phyloP scores from a whole-genome alignment of 2,329 filamentous ascomycete genomes.

The Fusarium penzigii region DNA sequence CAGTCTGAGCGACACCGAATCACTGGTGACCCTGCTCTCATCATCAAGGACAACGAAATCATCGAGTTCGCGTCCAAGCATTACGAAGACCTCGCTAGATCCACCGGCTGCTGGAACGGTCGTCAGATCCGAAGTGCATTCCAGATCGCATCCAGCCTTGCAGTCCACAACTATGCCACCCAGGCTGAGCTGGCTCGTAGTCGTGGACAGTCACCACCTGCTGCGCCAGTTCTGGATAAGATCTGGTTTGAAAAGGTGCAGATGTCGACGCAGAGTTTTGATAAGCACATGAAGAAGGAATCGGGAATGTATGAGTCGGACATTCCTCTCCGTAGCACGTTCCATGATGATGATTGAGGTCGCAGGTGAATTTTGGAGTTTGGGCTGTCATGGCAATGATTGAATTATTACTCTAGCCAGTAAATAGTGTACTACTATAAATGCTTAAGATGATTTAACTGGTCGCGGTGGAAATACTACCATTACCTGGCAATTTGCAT shows the following conservation, averaged over 20 bases:
- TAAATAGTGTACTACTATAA: no score
- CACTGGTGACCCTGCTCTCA: conserved; percentile 37
- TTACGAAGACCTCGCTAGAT: conserved; percentile 30
- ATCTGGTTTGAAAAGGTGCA: conserved; percentile 43
- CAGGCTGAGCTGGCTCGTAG: conserved; percentile 32
- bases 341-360: conserved; percentile 22
- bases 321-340: conserved; percentile 36
- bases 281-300: conserved; percentile 43
- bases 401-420: no score
- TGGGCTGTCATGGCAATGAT: no score
- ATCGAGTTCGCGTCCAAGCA: conserved; percentile 39
- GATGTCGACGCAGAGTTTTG: conserved; percentile 45
- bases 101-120: conserved; percentile 38
- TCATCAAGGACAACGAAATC: conserved; percentile 38
- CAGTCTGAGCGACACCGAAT: conserved; percentile 37
- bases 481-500: no score
- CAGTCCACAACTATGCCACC: conserved; percentile 38
- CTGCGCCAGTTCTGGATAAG: conserved; percentile 39
- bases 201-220: conserved; percentile 36
- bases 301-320: conserved; percentile 35
- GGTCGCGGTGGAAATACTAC: no score
- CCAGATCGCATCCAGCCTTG: conserved; percentile 39
- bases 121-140: conserved; percentile 41
- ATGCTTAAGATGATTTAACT: no score
- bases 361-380: no score